Conservation (phyloP, 345 rosid species). For the Pseudoturritis turrita region DNA sequence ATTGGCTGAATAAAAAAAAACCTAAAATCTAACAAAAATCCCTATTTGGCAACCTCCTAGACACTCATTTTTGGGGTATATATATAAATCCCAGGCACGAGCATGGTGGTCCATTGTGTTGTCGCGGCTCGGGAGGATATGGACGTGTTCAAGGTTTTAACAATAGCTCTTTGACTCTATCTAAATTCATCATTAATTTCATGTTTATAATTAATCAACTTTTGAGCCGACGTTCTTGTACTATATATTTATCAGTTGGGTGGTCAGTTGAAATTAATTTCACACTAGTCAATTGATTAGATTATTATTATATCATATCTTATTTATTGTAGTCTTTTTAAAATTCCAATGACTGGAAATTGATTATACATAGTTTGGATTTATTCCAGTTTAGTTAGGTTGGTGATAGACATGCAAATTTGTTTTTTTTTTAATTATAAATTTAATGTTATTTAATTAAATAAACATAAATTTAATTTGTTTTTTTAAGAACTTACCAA, state of each 20-base stretch:
- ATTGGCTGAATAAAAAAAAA: too few relatives aligned
- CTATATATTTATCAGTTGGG: constrained; percentile 4
- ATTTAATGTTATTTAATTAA: neutral
- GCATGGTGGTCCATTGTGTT: too few relatives aligned
- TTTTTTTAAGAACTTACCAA: neutral
- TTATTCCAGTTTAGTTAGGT: constrained; percentile 13
- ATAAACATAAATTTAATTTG: neutral
- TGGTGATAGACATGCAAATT: constrained; percentile 1
- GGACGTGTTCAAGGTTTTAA: too few relatives aligned
- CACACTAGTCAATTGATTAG: neutral
- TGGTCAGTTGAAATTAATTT: neutral
- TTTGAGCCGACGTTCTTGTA: neutral
- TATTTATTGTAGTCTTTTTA: neutral
- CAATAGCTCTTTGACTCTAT: too few relatives aligned
- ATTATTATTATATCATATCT: neutral
- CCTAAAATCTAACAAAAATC: too few relatives aligned
- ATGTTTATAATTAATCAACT: neutral
- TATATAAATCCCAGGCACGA: too few relatives aligned
- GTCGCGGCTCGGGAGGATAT: too few relatives aligned
- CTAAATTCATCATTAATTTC: too few relatives aligned
- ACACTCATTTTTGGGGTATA: too few relatives aligned
- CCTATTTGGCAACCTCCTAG: too few relatives aligned
- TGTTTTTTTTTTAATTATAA: neutral
- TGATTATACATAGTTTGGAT: constrained; percentile 11
- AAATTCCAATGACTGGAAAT: neutral